A percentile compares a stretch with the other conserved stretches of the same genome.
Conservation (phyloP, 805 yeast genomes). For the Candida ortonii region DNA sequence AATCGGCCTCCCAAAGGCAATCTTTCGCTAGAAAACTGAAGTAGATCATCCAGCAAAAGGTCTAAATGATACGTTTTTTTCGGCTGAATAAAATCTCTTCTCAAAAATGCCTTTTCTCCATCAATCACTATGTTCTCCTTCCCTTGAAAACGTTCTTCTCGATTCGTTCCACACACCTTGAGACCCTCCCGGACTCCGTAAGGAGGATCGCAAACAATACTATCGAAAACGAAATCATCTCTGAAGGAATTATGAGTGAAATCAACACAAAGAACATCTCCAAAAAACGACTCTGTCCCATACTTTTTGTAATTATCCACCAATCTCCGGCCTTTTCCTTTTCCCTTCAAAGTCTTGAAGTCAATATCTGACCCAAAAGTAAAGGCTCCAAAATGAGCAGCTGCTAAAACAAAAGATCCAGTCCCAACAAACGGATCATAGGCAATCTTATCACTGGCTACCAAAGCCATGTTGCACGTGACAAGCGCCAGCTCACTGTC, state of each 20-base stretch:
- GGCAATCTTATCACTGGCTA: constrained; percentile 57
- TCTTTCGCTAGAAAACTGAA: constrained; percentile 68
- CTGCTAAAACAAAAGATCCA: constrained; percentile 89
- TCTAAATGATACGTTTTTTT: constrained; percentile 87
- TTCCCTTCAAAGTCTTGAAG: constrained; percentile 73
- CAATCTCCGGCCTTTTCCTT: constrained; percentile 34
- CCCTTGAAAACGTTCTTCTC: constrained; percentile 58
- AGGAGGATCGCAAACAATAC: constrained; percentile 94
- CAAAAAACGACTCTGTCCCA: constrained; percentile 49
- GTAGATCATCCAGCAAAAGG: constrained; percentile 70
- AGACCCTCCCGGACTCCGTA: constrained; percentile 96
- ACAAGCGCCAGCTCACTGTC: constrained; percentile 90
- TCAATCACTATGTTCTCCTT: constrained; percentile 72
- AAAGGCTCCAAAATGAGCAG: constrained; percentile 77
- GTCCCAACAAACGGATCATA: constrained; percentile 98
- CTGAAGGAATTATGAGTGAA: constrained; percentile 89
- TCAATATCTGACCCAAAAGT: constrained; percentile 91
- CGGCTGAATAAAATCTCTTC: constrained; percentile 86
- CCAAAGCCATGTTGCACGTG: constrained; percentile 84
- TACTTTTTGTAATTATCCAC: constrained; percentile 76
- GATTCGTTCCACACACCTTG: constrained; percentile 82
- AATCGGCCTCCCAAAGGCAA: constrained; percentile 75
- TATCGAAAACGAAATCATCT: constrained; percentile 58
- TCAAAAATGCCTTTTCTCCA: constrained; percentile 72
- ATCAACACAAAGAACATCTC: constrained; percentile 88